Conservation (phyloP, 768 basidiomycete genomes). For the Stropharia rugosoannulata region DNA sequence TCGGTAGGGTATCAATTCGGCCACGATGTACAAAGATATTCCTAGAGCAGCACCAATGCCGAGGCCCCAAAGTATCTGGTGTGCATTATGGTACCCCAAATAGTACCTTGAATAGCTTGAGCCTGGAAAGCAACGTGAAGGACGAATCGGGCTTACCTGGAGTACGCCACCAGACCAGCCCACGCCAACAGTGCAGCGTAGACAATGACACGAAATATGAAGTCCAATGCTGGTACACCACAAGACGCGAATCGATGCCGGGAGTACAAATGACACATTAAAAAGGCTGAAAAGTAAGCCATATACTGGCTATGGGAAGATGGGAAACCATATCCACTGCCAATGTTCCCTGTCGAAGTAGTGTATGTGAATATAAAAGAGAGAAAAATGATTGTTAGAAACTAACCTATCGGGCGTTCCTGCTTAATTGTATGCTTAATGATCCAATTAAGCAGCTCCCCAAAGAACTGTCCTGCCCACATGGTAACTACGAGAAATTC, state of each 20-base stretch:
- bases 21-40: conserved; percentile 47
- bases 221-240: conserved; percentile 51
- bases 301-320: conserved; percentile 91
- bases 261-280: conserved; percentile 70
- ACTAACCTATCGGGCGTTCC: conserved; percentile 64
- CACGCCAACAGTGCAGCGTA: conserved; percentile 53
- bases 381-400: not conserved
- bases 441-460: conserved; percentile 68
- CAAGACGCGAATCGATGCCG: conserved; percentile 58
- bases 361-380: not conserved
- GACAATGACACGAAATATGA: conserved; percentile 42
- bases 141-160: conserved; percentile 48
- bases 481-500: conserved; percentile 80
- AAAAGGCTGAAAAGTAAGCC: conserved; percentile 82
- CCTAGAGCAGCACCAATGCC: conserved; percentile 62
- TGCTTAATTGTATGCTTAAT: conserved; percentile 69
- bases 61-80: conserved; percentile 76
- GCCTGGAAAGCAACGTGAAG: not conserved
- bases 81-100: conserved; percentile 71
- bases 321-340: conserved; percentile 82
- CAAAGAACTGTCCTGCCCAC: conserved; percentile 78
- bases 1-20: conserved; percentile 57
- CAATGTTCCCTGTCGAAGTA: conserved; percentile 44
- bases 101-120: conserved; percentile 38
- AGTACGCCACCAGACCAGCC: conserved; percentile 73